A percentile compares a stretch with the other conserved stretches of the same genome.
phyloP scores from a whole-genome alignment of 805 yeast species.

The Saturnispora hagleri region DNA sequence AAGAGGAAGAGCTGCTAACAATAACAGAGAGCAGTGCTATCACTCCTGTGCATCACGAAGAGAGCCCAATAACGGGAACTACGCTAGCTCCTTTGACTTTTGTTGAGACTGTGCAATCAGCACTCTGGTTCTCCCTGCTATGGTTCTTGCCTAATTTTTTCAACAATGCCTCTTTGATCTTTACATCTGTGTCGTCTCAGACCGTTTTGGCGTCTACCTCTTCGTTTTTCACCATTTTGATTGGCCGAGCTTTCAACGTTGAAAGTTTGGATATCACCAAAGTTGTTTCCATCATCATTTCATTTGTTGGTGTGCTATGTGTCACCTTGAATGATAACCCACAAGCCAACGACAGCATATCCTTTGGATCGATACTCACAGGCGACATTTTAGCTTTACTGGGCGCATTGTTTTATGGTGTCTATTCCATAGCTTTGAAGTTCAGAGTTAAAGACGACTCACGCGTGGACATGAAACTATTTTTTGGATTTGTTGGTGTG shows the following conservation, averaged over 20 bases:
- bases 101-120: constrained; percentile 60
- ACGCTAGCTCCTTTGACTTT: constrained; percentile 27
- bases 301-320: constrained; percentile 70
- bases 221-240: constrained; percentile 80
- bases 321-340: constrained; percentile 61
- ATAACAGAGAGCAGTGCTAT: neutral
- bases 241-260: constrained; percentile 65
- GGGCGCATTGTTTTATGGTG: constrained; percentile 87
- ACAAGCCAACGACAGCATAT: constrained; percentile 25
- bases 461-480: constrained; percentile 72
- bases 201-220: constrained; percentile 89
- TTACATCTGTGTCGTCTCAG: constrained; percentile 89
- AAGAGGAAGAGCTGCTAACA: neutral
- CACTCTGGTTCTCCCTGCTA: constrained; percentile 73
- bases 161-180: constrained; percentile 78
- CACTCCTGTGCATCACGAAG: neutral
- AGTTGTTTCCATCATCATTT: constrained; percentile 56
- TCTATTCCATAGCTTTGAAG: constrained; percentile 80
- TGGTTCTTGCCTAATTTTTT: constrained; percentile 90
- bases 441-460: constrained; percentile 64
- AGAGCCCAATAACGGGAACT: neutral
- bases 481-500: constrained; percentile 92
- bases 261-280: constrained; percentile 62
- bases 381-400: constrained; percentile 77
- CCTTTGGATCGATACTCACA: constrained; percentile 26